Base-by-base conservation (phyloP, 805 yeast genomes). In the Yamadazyma paraphyllophila region DNA sequence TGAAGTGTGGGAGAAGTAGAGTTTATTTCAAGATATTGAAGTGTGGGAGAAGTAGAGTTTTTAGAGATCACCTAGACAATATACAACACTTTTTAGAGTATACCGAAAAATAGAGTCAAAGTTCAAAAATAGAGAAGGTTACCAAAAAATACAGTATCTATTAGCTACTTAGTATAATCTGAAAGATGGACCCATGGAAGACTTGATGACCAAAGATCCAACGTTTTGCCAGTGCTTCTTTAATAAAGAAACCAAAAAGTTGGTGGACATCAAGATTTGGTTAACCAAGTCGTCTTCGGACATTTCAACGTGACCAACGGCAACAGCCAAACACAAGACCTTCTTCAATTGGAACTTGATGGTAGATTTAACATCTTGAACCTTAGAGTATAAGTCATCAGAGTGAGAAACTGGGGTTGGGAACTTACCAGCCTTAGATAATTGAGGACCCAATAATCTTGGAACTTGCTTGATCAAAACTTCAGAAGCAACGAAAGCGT, bases 191-290 rank as follows among this genome's bases (percentile, higher is more conserved):
- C 99, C 99, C 99, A 94, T 94, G 77, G 98, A 83, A 57, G 97
- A 89, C 83, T 94, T 94, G 82, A 94, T 85, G 73, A 91, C 97
- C 77, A 94, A 81, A 71, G 99, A 94, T 69, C 99, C 99, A 73
- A 94, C 97, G 80, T 94, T 94, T 85, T 94, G 99, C 99, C 99
- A 94, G 96, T 94, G 89, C 92, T 94, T 94, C 96, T 94, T 94
- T 77, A 94, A 84, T 78, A 94, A 81, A 61, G 99, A 94, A 63
- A 94, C 99, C 76, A 94, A 87, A 85, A 94, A 94, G 96, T 94
- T 94, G 63, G 96, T 82, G 63, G 99, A 82, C 94, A 94, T 83
- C 89, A 94, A 83, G 81, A 94, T 89, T 80, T 94, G 99, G 85
- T 92, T 88, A 67, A 87, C 96, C 70, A 94, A 80, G 65, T 82